A percentile compares a stretch with the other conserved stretches of the same genome.
phyloP scores from a whole-genome alignment of 345 rosid genomes.

The Populus davidiana region DNA sequence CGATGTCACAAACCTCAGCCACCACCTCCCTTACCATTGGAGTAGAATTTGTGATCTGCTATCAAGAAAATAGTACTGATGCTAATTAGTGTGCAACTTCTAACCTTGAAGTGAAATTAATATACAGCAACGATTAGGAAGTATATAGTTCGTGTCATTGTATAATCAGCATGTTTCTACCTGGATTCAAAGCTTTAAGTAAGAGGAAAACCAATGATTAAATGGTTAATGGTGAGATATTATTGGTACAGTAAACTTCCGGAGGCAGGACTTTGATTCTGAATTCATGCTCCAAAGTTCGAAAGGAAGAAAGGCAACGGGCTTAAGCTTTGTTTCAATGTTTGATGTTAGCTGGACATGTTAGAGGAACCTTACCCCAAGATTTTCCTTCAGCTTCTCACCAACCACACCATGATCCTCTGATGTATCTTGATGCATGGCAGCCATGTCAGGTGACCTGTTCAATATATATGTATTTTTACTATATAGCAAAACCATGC shows the following conservation, averaged over 20 bases:
- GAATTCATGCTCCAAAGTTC: not conserved
- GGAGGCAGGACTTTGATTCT: too few species aligned
- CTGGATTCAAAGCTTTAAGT: too few species aligned
- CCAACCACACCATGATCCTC: conserved; percentile 43
- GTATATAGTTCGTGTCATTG: too few species aligned
- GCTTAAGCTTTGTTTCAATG: not conserved
- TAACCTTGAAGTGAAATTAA: too few species aligned
- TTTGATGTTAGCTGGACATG: not conserved
- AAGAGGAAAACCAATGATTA: too few species aligned
- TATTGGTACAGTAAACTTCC: too few species aligned
- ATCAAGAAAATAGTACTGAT: too few species aligned
- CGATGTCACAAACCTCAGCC: conserved; percentile 60
- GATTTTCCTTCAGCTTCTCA: conserved; percentile 48
- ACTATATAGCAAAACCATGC: too few species aligned
- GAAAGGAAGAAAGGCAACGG: not conserved
- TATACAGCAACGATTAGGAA: too few species aligned
- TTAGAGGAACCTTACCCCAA: conserved; percentile 34
- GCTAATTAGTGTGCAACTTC: too few species aligned
- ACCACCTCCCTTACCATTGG: conserved; percentile 47
- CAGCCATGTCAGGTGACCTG: conserved; percentile 64
- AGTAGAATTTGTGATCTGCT: conserved; percentile 46
- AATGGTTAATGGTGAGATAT: too few species aligned
- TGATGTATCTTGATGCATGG: conserved; percentile 70
- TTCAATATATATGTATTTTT: not conserved
- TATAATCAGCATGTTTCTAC: too few species aligned